phyloP scores from a whole-genome alignment of 768 basidiomycete genomes.

The Tricholoma flavovirens region DNA sequence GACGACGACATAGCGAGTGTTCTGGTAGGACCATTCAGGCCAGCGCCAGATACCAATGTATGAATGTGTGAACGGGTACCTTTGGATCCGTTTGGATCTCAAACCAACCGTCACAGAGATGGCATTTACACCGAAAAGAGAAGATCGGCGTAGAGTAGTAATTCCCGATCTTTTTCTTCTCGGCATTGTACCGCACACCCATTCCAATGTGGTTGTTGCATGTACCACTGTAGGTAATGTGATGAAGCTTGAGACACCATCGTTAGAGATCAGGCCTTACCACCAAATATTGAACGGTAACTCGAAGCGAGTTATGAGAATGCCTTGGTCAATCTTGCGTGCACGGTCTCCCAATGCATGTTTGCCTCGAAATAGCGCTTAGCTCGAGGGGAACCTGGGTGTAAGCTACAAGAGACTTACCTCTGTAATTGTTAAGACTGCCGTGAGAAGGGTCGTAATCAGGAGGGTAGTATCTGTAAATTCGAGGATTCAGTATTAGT shows the following conservation, averaged over 20 bases:
- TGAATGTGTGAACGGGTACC: constrained; percentile 37
- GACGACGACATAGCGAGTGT: constrained; percentile 89
- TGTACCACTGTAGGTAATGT: constrained; percentile 54
- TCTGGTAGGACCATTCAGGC: constrained; percentile 40
- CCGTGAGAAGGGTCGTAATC: constrained; percentile 53
- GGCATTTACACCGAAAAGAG: constrained; percentile 96
- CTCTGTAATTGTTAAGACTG: constrained; percentile 69
- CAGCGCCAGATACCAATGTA: not conserved
- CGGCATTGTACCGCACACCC: constrained; percentile 99
- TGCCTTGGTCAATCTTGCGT: constrained; percentile 92
- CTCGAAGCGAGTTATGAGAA: constrained; percentile 93
- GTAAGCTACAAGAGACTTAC: constrained; percentile 25
- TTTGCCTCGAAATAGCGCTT: constrained; percentile 52
- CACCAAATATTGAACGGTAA: constrained; percentile 97
- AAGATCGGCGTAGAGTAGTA: constrained; percentile 95
- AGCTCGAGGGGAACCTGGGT: not conserved
- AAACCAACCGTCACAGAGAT: constrained; percentile 94
- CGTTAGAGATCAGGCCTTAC: constrained; percentile 36
- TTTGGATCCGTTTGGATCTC: constrained; percentile 97
- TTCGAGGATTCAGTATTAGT: not conserved
- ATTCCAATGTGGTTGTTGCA: constrained; percentile 97
- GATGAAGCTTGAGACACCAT: not conserved
- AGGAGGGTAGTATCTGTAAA: constrained; percentile 41
- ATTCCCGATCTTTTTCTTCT: constrained; percentile 94
- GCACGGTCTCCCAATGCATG: constrained; percentile 93